Evolutionary conservation across 2,329 filamentous ascomycete genomes (phyloP), one percentile per base, ranked within the genome.

Genomic region (Cercospora sp.): DNA sequence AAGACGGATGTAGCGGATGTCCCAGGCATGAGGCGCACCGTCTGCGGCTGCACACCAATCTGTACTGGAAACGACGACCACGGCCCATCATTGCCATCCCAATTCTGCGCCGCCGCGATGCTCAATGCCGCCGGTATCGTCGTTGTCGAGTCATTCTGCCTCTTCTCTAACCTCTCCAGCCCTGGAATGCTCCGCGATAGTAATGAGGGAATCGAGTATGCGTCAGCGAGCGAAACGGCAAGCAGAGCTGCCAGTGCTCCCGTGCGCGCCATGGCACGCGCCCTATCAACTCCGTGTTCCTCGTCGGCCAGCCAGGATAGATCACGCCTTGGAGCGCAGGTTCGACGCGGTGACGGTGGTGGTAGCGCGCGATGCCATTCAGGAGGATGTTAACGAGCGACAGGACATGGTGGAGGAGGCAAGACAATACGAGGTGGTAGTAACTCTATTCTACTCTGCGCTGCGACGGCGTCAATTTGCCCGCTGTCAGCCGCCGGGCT

Each of bases 31-130:
- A 75, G 75, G 36, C 78, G 76, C 5, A 80, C 72, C 55, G 76
- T 75, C 64, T 80, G 78, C 39, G 73, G 72, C 12, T 71, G 70
- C 30, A 65, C 73, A 51, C 76, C 78, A 28, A 80, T 68, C 69
- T 79, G 79, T 2, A 80, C 61, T 2, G 75, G 73, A 64, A 80
- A 79, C 0, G 78, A 77, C n/a, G 77, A 78, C 78, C 78, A 79
- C 68, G 73, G 72, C 16, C 73, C 75, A 63, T 76, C 77, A 53
- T 75, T 74, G 28, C 78, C 78, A 42, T 80, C 78, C 78, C 78
- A 80, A 63, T 79, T 79, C 66, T 79, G 77, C 69, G 77, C 78
- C 16, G 78, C 75, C 20, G 69, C 74, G 26, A 79, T 70, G 58
- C 72, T 75, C 57, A 79, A 75, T 26, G 78, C 72, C 20, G 73